A percentile compares a stretch with the other conserved stretches of the same genome.
Evolutionary conservation across 202 grass and related monocot species (phyloP).

Genomic region (Schoenoplectus triqueter): DNA sequence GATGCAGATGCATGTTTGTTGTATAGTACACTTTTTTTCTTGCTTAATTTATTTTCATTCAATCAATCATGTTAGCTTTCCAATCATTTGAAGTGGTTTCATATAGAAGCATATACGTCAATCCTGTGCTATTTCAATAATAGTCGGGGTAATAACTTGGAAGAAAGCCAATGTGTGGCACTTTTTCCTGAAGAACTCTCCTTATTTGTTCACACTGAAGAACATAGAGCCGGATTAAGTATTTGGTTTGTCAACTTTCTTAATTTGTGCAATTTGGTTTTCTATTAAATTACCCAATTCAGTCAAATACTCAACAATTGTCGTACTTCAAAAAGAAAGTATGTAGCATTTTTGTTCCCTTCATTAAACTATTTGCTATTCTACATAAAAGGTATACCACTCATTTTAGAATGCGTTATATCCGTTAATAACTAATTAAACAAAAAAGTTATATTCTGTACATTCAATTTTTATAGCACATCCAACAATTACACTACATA

Average conservation of each 20-base stretch:
- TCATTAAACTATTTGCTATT: neutral
- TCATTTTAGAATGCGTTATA: neutral
- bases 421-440: too few relatives aligned
- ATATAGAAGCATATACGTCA: neutral
- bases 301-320: neutral
- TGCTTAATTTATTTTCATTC: constrained; percentile 20
- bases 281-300: neutral
- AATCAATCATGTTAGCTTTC: neutral
- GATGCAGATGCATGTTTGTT: constrained; percentile 33
- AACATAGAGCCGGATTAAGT: neutral
- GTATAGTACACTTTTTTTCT: constrained; percentile 11
- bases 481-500: too few relatives aligned
- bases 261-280: neutral
- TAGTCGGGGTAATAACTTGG: neutral
- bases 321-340: neutral
- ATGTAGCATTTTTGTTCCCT: neutral
- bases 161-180: neutral
- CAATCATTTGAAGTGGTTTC: constrained; percentile 25
- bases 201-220: neutral
- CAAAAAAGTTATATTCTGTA: too few relatives aligned
- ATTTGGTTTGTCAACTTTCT: neutral
- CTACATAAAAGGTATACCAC: too few relatives aligned
- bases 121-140: neutral
- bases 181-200: neutral
- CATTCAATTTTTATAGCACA: too few relatives aligned